Base-by-base conservation (phyloP, 2,329 filamentous ascomycete genomes). In the Aspergillus alliaceus region DNA sequence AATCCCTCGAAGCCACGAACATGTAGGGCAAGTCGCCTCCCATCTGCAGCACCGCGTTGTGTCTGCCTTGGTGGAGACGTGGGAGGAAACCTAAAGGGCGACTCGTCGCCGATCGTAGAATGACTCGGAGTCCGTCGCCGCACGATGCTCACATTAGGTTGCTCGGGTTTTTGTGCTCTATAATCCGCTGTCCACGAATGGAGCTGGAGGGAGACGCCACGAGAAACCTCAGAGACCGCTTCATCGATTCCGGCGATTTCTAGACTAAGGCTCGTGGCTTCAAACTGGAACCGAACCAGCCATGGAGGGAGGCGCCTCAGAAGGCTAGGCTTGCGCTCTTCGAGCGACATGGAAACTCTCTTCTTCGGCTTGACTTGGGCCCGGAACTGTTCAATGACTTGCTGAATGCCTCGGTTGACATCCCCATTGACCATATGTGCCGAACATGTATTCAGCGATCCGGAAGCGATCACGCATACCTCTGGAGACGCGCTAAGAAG, bases 181-280 rank as follows among this genome's bases (percentile, higher is more conserved):
- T 99, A 99, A 65, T 98, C 92, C 3, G 90, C 86, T 1, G 88
- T 90, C 85, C 93, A 95, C 0, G 88, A 90, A 63, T 96, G 91
- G 44, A 98, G 79, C 67, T 97, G 93, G 15, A 99, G 70, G 0
- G 91, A 91, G 39, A 96, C 82, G 18, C 95, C 95, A 22, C 91
- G 86, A 14, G 89, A 89, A 55, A 93, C 86, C 44, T 88, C 84
- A 0, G 93, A 96, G 32, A 98, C 91, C 20, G 88, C 86, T 48
- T 88, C 82, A 69, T 99, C 96, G 22, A 95, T 81, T 2, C 95
- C 95, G 18, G 95, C 95, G 53, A 98, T 84, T 72, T 99, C 93
- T 51, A 96, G 80, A 65, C 90, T 95, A 67, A 96, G 92, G 61
- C 96, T 91, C 4, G 90, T 90, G 1, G 91, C 92, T 70, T 96